Base-by-base conservation (phyloP, 2,329 filamentous ascomycete genomes). In the Aspergillus brunneoviolaceus region DNA sequence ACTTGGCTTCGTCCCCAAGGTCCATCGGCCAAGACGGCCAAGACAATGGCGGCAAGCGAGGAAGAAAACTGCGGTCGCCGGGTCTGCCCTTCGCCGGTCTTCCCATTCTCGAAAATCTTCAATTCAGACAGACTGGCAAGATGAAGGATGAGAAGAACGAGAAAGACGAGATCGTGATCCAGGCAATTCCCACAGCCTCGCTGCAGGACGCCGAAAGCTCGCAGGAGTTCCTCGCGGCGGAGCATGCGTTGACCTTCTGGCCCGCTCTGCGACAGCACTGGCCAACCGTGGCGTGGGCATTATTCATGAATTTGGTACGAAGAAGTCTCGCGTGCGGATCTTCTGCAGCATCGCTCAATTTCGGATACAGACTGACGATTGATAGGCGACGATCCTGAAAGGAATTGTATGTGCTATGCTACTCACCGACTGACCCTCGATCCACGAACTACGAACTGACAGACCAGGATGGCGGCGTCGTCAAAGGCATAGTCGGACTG, bases 221-320 rank as follows among this genome's bases (percentile, higher is more conserved):
- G 0, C 61, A 61, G 48, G 59, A 66, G 55, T 70, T 69, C 49
- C 65, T 64, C 25, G 62, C 65, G 25, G 54, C 69, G 12, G 69
- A 71, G 60, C 69, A 71, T 56, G 29, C 56, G 14, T 62, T 65
- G 49, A 54, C 59, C 21, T 71, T 69, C 59, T 67, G 68, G 66
- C 61, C 64, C 27, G 69, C 69, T 3, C 57, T 66, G 51, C 60
- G 64, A 42, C 57, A 60, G 31, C 61, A 71, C 60, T 70, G 67
- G 65, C 69, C 69, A 3, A 67, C 67, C 16, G 54, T 70, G 42
- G 60, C 59, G 25, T 71, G 69, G 69, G 67, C 64, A 2, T 47
- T 67, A 49, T 69, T 71, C 51, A 70, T 71, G 62, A 71, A 71
- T 39, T 45, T 70, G 55, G 67, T 69, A 61, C 45, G 39, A 27